A percentile compares a stretch with the other conserved stretches of the same genome.
phyloP scores from a whole-genome alignment of 495 filamentous ascomycete species.

The Penicillium subrubescens region DNA sequence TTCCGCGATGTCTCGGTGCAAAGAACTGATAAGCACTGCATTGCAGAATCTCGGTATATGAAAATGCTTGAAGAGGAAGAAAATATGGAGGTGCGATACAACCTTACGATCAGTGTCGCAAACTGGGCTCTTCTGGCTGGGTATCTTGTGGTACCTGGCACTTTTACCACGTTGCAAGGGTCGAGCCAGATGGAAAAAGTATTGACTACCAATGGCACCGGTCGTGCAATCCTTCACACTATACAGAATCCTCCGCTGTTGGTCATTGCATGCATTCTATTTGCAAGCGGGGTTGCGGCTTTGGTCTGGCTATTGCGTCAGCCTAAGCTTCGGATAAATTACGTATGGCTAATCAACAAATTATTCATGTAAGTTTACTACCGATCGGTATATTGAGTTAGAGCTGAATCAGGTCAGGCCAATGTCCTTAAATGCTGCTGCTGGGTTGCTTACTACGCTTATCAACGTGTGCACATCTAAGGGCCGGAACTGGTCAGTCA shows the following conservation, averaged over 20 bases:
- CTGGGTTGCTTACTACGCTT: no score
- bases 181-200: slow-evolving; percentile 18
- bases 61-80: slow-evolving; percentile 11
- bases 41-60: background rate
- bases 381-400: background rate
- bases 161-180: slow-evolving; percentile 36
- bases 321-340: slow-evolving; percentile 21
- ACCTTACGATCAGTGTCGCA: slow-evolving; percentile 12
- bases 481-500: no score
- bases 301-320: slow-evolving; percentile 21
- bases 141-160: slow-evolving; percentile 41
- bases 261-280: slow-evolving; percentile 24
- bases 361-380: background rate
- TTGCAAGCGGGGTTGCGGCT: slow-evolving; percentile 16
- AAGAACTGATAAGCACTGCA: background rate
- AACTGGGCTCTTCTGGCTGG: slow-evolving; percentile 38
- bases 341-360: slow-evolving; percentile 28
- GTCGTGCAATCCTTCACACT: slow-evolving; percentile 17
- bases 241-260: slow-evolving; percentile 30
- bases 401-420: no score
- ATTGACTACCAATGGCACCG: slow-evolving; percentile 12
- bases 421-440: no score
- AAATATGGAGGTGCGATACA: slow-evolving; percentile 18
- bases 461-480: no score
- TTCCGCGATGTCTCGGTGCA: background rate